Evolutionary conservation across 192 early-diverging fungal genomes (phyloP), one percentile per base, ranked within the genome.

Genomic region (Dissophora globulifera): DNA sequence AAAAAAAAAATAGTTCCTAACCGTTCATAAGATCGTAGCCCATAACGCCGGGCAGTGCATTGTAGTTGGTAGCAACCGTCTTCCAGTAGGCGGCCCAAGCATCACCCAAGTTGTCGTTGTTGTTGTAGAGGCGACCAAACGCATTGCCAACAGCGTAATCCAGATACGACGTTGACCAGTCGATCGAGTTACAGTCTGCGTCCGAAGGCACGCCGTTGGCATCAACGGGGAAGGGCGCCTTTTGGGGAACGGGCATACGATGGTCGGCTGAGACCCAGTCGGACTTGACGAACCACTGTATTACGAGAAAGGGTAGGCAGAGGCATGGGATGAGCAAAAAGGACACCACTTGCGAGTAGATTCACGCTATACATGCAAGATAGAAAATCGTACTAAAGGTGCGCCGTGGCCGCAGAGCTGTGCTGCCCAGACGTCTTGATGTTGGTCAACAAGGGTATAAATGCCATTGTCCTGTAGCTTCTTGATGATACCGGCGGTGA

Each of bases 11-110:
- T 33, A 13, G 9, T 23, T 12, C 35, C 67, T 11, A 54, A 76
- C 72, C 72, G 49, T 90, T 90, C 64, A 90, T 82, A 47, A 90
- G 57, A 50, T 90, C 82, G 65, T 90, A 90, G 2, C 89, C 89
- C 38, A 90, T 48, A 26, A 90, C 71, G 42, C 87, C 87, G 17
- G 65, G 65, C 10, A 82, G 68, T 10, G 68, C 47, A 15, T 55
- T 53, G 55, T 86, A 87, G 20, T 81, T 65, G n/a, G 57, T 61
- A 0, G 85, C 86, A 20, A 90, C 82, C 9, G 66, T 53, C 45
- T 74, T 82, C 89, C 89, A 90, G 52, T 84, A 87, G 25, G 65
- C 69, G 16, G 84, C 82, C 62, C 85, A 90, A 2, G 81, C 50
- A 65, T 88, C 87, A 12, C 83, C 76, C 13, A 86, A 67, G 19